A percentile compares a stretch with the other conserved stretches of the same genome.
Conservation (phyloP, 768 basidiomycete species). For the Boletus rubescentipes region DNA sequence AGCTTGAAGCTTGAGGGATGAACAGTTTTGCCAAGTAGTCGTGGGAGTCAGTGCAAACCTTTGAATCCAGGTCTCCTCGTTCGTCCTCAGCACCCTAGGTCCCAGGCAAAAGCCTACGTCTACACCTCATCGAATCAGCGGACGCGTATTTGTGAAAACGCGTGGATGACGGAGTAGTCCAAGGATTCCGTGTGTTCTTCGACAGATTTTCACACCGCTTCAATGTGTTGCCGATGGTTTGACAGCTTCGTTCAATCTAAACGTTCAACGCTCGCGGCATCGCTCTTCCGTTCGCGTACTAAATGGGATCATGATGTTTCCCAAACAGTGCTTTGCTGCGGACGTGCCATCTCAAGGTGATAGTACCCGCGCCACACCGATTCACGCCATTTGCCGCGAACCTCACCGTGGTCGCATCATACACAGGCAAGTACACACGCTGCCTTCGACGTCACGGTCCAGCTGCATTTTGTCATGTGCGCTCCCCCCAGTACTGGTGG, state of each 20-base stretch:
- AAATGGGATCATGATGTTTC: background rate
- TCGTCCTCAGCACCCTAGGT: background rate
- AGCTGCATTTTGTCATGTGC: background rate
- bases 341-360: background rate
- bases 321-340: background rate
- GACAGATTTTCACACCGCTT: background rate
- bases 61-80: too few species aligned
- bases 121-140: background rate
- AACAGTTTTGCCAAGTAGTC: too few species aligned
- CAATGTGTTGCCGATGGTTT: background rate
- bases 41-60: too few species aligned
- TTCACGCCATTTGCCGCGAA: slow-evolving; percentile 6
- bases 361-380: background rate
- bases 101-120: background rate
- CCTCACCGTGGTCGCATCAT: background rate
- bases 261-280: background rate
- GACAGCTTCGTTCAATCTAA: background rate
- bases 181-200: background rate
- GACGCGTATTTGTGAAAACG: background rate
- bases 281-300: background rate
- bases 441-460: background rate
- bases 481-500: background rate
- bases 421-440: background rate
- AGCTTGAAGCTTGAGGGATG: too few species aligned
- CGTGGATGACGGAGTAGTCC: background rate